Percentiles rank a stretch among this genome's conserved stretches.
These are phyloP conservation scores for Candida neerlandica DNA, from an alignment of 1,139 yeast genomes.

Conservation along the genomic window DNA sequence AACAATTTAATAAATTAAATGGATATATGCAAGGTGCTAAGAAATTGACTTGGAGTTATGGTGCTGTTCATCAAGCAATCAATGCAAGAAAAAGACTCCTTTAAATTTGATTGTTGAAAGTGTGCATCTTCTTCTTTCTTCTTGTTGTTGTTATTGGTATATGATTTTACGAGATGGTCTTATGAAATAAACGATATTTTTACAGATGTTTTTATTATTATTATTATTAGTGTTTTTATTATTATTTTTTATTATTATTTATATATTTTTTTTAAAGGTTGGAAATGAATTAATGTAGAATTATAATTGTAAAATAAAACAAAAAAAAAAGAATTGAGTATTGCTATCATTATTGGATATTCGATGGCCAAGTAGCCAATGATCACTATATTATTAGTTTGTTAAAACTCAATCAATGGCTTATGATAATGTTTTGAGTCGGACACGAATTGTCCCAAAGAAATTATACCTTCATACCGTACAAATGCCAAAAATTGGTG, in stretches of 20 bases:
- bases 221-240: constrained; percentile 3
- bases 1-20: constrained; percentile 77
- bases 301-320: no score
- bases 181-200: no score
- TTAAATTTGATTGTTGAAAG: background rate
- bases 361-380: no score
- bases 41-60: constrained; percentile 89
- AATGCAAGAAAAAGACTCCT: constrained; percentile 53
- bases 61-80: constrained; percentile 72
- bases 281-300: no score
- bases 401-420: no score
- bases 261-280: background rate
- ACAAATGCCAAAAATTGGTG: no score
- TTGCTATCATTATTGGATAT: background rate
- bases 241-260: constrained; percentile 3
- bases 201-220: background rate
- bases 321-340: no score
- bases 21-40: constrained; percentile 91
- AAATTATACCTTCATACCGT: no score
- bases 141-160: background rate
- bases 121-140: no score
- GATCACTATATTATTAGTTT: no score
- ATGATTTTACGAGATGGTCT: no score
- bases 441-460: background rate
- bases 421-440: no score